phyloP scores from a whole-genome alignment of 352 stramenopile species.

The Phytophthora pinifolia region DNA sequence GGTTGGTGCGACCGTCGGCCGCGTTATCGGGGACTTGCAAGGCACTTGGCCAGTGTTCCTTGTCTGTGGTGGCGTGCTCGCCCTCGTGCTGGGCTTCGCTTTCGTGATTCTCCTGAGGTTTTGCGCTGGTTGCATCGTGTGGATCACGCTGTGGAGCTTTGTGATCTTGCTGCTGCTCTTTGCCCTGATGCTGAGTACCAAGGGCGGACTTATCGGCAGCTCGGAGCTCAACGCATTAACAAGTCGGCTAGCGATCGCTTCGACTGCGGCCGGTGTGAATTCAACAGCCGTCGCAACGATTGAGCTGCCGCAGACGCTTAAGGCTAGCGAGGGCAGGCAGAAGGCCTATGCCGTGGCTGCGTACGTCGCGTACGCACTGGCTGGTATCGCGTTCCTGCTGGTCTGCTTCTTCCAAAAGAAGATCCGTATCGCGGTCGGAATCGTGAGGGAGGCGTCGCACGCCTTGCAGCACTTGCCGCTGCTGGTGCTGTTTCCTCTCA shows the following conservation, averaged over 20 bases:
- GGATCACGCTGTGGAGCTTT: constrained; percentile 66
- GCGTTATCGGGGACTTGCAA: constrained; percentile 71
- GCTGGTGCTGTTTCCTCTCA: constrained; percentile 67
- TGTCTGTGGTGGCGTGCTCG: constrained; percentile 42
- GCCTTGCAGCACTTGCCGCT: constrained; percentile 62
- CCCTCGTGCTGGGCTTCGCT: constrained; percentile 58
- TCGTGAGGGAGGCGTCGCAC: constrained; percentile 77
- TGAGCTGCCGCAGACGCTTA: constrained; percentile 52
- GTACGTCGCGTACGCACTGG: constrained; percentile 63
- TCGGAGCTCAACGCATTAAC: constrained; percentile 44
- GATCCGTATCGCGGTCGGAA: constrained; percentile 69
- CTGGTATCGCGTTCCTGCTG: constrained; percentile 65
- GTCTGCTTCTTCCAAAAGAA: constrained; percentile 87
- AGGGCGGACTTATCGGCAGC: constrained; percentile 66
- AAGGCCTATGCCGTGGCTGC: constrained; percentile 60
- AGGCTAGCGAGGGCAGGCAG: constrained; percentile 56
- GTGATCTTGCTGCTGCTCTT: constrained; percentile 69
- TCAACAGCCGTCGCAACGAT: constrained; percentile 24
- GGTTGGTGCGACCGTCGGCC: constrained; percentile 41
- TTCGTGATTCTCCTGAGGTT: constrained; percentile 76
- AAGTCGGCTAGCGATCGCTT: constrained; percentile 38
- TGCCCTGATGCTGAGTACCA: constrained; percentile 72
- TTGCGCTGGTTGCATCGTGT: constrained; percentile 75
- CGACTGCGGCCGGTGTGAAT: constrained; percentile 40
- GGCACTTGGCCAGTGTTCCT: constrained; percentile 61